Evolutionary conservation across 441 rosid genomes (phyloP).

Genomic region (Manihot esculenta): DNA sequence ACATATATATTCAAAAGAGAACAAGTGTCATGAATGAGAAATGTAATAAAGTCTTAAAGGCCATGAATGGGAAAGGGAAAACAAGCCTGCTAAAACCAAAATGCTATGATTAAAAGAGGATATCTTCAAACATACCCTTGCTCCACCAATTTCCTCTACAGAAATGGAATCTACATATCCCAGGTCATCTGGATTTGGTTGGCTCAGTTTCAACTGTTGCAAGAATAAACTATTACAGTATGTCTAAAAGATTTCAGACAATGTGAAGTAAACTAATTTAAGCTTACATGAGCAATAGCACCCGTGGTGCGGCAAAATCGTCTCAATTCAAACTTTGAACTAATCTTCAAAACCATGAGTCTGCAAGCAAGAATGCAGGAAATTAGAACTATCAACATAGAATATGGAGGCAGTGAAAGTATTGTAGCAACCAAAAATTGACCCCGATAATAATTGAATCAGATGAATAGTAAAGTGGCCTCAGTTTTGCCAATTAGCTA

Average conservation of each 20-base stretch:
- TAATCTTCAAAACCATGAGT: conserved; percentile 94
- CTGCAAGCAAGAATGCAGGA: conserved; percentile 40
- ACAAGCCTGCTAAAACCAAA: conserved; percentile 2
- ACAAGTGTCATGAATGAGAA: not conserved
- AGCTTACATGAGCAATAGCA: conserved; percentile 77
- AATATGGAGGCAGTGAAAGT: not conserved
- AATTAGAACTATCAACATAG: conserved; percentile 17
- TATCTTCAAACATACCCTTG: conserved; percentile 59
- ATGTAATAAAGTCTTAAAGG: conserved; percentile 5
- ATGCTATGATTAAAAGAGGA: conserved; percentile 8
- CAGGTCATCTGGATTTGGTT: conserved; percentile 85
- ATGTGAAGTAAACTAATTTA: conserved; percentile 1
- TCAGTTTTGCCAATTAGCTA: too few species aligned
- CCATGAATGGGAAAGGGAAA: conserved; percentile 7
- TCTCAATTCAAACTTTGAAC: conserved; percentile 97
- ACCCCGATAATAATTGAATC: not conserved
- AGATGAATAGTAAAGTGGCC: not conserved
- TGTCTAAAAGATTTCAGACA: conserved; percentile 4
- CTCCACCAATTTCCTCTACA: conserved; percentile 97
- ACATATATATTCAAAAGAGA: conserved; percentile 10
- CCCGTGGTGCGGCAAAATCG: conserved; percentile 99
- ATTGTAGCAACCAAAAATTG: too few species aligned
- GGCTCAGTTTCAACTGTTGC: conserved; percentile 83
- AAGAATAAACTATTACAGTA: conserved; percentile 22
- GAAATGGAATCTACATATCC: conserved; percentile 89